A percentile compares a stretch with the other conserved stretches of the same genome.
Conservation (phyloP, 2,329 filamentous ascomycete species). For the Fusarium ramigenum region DNA sequence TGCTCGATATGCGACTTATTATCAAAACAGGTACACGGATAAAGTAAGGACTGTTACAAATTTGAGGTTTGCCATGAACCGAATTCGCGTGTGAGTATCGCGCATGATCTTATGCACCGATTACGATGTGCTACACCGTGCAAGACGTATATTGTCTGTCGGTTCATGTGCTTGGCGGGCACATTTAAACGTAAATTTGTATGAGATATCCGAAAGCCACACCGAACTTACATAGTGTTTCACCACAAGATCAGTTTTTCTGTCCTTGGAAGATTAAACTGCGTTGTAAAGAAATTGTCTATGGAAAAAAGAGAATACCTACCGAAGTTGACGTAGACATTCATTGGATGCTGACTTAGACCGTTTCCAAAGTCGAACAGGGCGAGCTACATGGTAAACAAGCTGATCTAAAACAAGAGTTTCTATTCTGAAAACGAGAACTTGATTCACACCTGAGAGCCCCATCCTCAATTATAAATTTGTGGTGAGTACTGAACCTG, state of each 20-base stretch:
- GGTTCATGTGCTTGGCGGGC: not conserved
- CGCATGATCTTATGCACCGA: not conserved
- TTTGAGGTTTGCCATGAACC: not conserved
- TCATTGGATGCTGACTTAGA: not conserved
- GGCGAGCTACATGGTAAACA: not conserved
- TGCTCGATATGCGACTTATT: not conserved
- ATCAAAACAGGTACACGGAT: not conserved
- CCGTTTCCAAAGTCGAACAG: not conserved
- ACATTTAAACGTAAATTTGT: not conserved
- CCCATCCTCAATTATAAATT: not conserved
- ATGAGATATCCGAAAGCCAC: too few species aligned
- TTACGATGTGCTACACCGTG: not conserved
- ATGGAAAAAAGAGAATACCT: not conserved
- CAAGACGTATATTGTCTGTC: not conserved
- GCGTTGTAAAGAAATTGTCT: not conserved
- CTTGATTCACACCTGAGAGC: not conserved
- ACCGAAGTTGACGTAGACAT: not conserved
- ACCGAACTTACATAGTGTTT: not conserved
- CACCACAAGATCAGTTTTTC: not conserved
- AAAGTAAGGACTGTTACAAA: not conserved
- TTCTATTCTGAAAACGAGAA: not conserved
- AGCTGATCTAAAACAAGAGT: constrained; percentile 5
- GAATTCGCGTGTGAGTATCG: not conserved
- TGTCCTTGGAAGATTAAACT: not conserved
- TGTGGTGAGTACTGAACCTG: constrained; percentile 17